Base-by-base conservation (phyloP, 2,329 filamentous ascomycete species). In the Cercospora nicotianae region DNA sequence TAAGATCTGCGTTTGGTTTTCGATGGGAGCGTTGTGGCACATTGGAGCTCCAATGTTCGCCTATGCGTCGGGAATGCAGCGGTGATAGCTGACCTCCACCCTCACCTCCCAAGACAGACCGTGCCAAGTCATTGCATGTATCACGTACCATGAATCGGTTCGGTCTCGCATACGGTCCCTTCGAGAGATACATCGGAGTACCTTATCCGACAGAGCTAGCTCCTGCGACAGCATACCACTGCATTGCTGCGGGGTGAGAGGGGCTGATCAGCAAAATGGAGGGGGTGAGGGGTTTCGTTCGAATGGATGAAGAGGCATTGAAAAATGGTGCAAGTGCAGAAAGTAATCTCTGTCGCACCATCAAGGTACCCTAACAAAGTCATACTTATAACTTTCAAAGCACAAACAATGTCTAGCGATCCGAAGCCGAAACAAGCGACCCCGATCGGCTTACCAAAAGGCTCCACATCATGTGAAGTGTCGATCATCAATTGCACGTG, bases 401-500 rank as follows among this genome's bases (percentile, higher is more conserved):
- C n/a, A n/a, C n/a, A n/a, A n/a, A 70, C 20, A 12, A 72, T 72
- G 70, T 69, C 70, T 9, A 55, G 28, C 64, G 36, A 70, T 26
- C 60, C 64, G 3, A 60, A 68, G 28, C 53, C 66, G 28, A 62
- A 69, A 10, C 60, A 66, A 48, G 67, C 69, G 23, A 65, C 70
- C 7, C 53, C 63, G 18, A 60, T 70, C 36, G 66, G 66, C 53
- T 66, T 72, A 3, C 70, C 69, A 13, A 67, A 67, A 28, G 67
- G 70, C 8, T 42, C 66, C 36, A 61, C 60, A 23, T 58, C 62
- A n/a, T 72, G 70, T 48, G 60, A 69, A 45, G 66, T 72, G 16
- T 69, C 67, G 5, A 70, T 70, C 39, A 72, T 72, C 31, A 67
- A 72, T 42, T 68, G 61, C 23, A 72, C 70, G 18, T 69, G 69